Percentiles rank a stretch among this genome's conserved stretches.
Conservation (phyloP, 2,329 filamentous ascomycete species). For the Hypocreales sp. region DNA sequence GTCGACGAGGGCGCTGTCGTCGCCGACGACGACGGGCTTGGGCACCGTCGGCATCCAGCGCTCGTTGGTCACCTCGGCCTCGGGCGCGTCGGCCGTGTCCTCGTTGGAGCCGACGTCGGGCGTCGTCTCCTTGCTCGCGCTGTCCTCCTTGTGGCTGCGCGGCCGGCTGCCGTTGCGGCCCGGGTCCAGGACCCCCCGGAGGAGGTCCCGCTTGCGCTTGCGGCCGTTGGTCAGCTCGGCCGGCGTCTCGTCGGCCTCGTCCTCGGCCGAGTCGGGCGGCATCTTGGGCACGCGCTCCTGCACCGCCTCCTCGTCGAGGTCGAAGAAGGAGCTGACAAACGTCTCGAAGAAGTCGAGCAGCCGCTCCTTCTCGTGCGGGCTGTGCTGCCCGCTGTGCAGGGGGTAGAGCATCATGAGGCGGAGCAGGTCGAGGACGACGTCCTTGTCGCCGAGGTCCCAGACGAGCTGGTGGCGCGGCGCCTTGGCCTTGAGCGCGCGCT, state of each 20-base stretch:
- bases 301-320: slow-evolving; percentile 54
- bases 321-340: slow-evolving; percentile 65
- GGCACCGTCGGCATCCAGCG: slow-evolving; percentile 49
- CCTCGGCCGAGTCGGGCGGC: slow-evolving; percentile 55
- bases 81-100: slow-evolving; percentile 43
- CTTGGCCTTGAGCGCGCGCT: slow-evolving; percentile 45
- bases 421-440: slow-evolving; percentile 47
- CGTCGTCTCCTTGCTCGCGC: slow-evolving; percentile 77
- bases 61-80: slow-evolving; percentile 48
- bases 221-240: slow-evolving; percentile 56
- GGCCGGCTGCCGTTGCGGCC: slow-evolving; percentile 54
- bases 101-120: slow-evolving; percentile 72
- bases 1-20: slow-evolving; percentile 38
- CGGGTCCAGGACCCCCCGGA: slow-evolving; percentile 73
- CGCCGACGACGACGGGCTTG: slow-evolving; percentile 33
- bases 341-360: slow-evolving; percentile 62
- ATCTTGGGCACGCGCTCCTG: slow-evolving; percentile 52
- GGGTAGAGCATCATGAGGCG: slow-evolving; percentile 50
- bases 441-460: slow-evolving; percentile 58
- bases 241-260: slow-evolving; percentile 58
- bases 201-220: slow-evolving; percentile 64
- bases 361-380: slow-evolving; percentile 56
- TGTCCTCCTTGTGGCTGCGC: slow-evolving; percentile 64
- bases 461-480: slow-evolving; percentile 57
- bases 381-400: slow-evolving; percentile 53